Conservation (phyloP, 1,139 yeast species). For the Debaryomycetaceae sp. region DNA sequence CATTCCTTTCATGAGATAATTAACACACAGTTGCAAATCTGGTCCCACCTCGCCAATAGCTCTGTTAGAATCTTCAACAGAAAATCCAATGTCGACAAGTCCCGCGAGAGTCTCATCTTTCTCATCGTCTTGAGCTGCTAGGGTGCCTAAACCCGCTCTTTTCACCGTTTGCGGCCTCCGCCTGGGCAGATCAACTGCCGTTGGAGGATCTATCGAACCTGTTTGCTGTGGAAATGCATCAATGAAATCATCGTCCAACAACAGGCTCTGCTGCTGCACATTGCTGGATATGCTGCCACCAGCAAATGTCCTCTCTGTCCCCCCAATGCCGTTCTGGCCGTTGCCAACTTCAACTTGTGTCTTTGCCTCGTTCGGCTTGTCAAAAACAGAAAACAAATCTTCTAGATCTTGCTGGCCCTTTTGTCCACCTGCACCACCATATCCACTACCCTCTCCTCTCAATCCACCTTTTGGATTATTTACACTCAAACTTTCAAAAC, state of each 20-base stretch:
- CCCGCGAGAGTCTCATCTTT: conserved; percentile 63
- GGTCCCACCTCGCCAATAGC: conserved; percentile 61
- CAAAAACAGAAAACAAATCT: conserved; percentile 4
- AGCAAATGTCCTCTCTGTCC: not conserved
- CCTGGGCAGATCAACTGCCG: not conserved
- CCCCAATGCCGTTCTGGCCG: not conserved
- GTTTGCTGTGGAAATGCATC: conserved; percentile 26
- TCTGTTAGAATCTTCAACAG: conserved; percentile 54
- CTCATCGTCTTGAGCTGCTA: conserved; percentile 2
- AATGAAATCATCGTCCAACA: conserved; percentile 43
- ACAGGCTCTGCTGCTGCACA: conserved; percentile 9
- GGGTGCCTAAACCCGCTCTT: not conserved
- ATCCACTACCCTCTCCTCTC: not conserved
- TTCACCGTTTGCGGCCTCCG: not conserved
- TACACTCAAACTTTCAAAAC: not conserved
- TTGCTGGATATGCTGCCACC: not conserved
- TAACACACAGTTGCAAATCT: conserved; percentile 65
- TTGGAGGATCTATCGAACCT: not conserved
- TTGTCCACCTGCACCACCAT: not conserved
- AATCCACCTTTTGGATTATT: not conserved
- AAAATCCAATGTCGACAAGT: conserved; percentile 76
- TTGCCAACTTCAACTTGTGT: not conserved
- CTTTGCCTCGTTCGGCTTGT: conserved; percentile 1
- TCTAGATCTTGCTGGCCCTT: not conserved
- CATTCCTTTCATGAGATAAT: conserved; percentile 51